Evolutionary conservation across 495 filamentous ascomycete species (phyloP).

Genomic region (Viridothelium virens): DNA sequence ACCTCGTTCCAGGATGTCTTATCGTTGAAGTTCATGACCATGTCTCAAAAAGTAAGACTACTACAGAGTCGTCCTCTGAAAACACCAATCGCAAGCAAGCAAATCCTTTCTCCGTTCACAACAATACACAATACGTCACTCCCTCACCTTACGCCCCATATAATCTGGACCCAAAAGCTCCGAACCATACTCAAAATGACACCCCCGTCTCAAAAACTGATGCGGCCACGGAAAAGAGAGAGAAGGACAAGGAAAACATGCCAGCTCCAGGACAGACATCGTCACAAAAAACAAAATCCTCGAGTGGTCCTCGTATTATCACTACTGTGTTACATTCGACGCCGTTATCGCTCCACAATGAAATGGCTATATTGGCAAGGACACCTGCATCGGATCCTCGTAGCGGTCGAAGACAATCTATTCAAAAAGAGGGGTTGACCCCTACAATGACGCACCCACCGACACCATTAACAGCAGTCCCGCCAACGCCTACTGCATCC

Average conservation of each 20-base stretch:
- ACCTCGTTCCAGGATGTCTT: constrained; percentile 56
- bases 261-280: constrained; percentile 40
- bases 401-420: constrained; percentile 18
- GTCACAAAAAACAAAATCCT: constrained; percentile 41
- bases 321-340: constrained; percentile 86
- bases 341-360: constrained; percentile 58
- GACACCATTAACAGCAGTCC: constrained; percentile 55
- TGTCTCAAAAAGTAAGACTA: constrained; percentile 52
- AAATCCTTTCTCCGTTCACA: constrained; percentile 78
- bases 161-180: constrained; percentile 5
- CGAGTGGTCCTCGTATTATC: constrained; percentile 56
- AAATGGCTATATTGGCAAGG: constrained; percentile 65
- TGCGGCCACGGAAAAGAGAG: constrained; percentile 33
- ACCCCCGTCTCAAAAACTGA: neutral
- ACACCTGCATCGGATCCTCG: constrained; percentile 54
- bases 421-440: constrained; percentile 38
- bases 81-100: constrained; percentile 50
- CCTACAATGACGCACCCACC: constrained; percentile 52
- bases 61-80: constrained; percentile 44
- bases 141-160: constrained; percentile 64
- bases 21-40: constrained; percentile 90
- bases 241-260: constrained; percentile 42
- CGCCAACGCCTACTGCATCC: constrained; percentile 47
- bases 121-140: constrained; percentile 77
- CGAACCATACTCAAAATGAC: constrained; percentile 18